phyloP scores from a whole-genome alignment of 2,329 filamentous ascomycete species.

The Phyllosticta ampelicida region DNA sequence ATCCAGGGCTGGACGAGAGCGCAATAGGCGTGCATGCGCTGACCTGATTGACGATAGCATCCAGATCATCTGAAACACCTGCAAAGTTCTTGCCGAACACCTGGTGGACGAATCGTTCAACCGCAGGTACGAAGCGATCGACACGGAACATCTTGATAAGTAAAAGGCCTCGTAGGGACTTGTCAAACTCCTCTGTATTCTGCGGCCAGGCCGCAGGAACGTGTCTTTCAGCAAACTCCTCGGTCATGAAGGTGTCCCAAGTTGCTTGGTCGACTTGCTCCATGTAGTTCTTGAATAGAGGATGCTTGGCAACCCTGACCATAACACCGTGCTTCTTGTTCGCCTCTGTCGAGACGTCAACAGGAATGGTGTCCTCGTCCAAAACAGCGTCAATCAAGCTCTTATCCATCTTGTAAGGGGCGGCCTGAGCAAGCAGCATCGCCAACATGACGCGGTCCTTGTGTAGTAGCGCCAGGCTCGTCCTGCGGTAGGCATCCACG shows the following conservation, averaged over 20 bases:
- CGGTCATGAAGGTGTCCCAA: slow-evolving; percentile 74
- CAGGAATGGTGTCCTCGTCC: slow-evolving; percentile 63
- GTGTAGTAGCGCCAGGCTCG: slow-evolving; percentile 83
- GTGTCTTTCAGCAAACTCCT: slow-evolving; percentile 76
- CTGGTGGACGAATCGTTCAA: slow-evolving; percentile 76
- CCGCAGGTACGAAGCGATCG: slow-evolving; percentile 86
- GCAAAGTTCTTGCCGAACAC: slow-evolving; percentile 80
- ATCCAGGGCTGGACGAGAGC: slow-evolving; percentile 87
- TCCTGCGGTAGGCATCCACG: slow-evolving; percentile 81
- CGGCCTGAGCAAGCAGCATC: slow-evolving; percentile 87
- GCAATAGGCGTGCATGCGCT: slow-evolving; percentile 77
- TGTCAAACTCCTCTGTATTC: slow-evolving; percentile 54
- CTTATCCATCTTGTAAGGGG: slow-evolving; percentile 95
- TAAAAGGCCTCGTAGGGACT: slow-evolving; percentile 71
- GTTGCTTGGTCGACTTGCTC: slow-evolving; percentile 49
- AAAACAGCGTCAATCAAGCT: slow-evolving; percentile 75
- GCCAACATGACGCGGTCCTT: slow-evolving; percentile 91
- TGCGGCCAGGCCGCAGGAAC: slow-evolving; percentile 69
- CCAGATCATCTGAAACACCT: slow-evolving; percentile 75
- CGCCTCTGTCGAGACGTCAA: slow-evolving; percentile 63
- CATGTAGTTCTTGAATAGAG: slow-evolving; percentile 62
- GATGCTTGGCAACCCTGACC: slow-evolving; percentile 55
- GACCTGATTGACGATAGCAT: slow-evolving; percentile 74
- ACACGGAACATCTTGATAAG: slow-evolving; percentile 91
- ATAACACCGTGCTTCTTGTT: slow-evolving; percentile 59